Percentiles rank a stretch among this genome's conserved stretches.
These are phyloP conservation scores for Yamadazyma kanchanaburiensis DNA, from an alignment of 1,139 yeast species.

Conservation along the genomic window DNA sequence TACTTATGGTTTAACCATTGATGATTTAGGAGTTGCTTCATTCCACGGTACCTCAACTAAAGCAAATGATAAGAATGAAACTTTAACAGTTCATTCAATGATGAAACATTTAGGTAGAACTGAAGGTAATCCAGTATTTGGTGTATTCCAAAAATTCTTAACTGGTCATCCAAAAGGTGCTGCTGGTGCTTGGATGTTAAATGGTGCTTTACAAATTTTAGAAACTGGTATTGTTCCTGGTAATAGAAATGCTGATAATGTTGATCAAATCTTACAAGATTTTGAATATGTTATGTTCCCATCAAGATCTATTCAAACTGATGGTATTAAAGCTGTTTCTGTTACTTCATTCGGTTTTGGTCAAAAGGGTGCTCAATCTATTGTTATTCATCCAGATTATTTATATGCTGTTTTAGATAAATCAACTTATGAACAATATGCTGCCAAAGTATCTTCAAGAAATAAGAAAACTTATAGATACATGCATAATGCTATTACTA, in stretches of 20 bases:
- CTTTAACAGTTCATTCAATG: slow-evolving; percentile 87
- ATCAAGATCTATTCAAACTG: slow-evolving; percentile 88
- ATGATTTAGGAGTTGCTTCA: slow-evolving; percentile 95
- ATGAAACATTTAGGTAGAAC: slow-evolving; percentile 93
- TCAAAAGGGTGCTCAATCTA: slow-evolving; percentile 97
- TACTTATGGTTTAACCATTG: slow-evolving; percentile 85
- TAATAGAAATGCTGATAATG: slow-evolving; percentile 96
- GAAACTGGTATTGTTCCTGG: slow-evolving; percentile 96
- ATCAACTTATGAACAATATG: slow-evolving; percentile 66
- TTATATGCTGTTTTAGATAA: slow-evolving; percentile 78
- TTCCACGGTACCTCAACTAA: slow-evolving; percentile 99
- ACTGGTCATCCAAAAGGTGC: slow-evolving; percentile 99
- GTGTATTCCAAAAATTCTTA: slow-evolving; percentile 97
- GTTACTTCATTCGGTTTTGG: slow-evolving; percentile 98
- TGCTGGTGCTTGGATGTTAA: slow-evolving; percentile 99
- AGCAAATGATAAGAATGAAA: slow-evolving; percentile 98
- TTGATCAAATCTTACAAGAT: slow-evolving; percentile 78
- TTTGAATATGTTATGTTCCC: slow-evolving; percentile 91
- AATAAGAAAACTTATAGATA: slow-evolving; percentile 90
- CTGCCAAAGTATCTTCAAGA: slow-evolving; percentile 69
- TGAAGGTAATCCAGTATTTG: slow-evolving; percentile 95
- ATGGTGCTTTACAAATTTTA: slow-evolving; percentile 93
- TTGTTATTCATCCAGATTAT: slow-evolving; percentile 91
- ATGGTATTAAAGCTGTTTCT: slow-evolving; percentile 96
- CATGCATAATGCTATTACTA: slow-evolving; percentile 92